A percentile compares a stretch with the other conserved stretches of the same genome.
These are phyloP conservation scores for Tuber magnatum DNA, from an alignment of 495 filamentous ascomycete genomes.

Conservation along the genomic window DNA sequence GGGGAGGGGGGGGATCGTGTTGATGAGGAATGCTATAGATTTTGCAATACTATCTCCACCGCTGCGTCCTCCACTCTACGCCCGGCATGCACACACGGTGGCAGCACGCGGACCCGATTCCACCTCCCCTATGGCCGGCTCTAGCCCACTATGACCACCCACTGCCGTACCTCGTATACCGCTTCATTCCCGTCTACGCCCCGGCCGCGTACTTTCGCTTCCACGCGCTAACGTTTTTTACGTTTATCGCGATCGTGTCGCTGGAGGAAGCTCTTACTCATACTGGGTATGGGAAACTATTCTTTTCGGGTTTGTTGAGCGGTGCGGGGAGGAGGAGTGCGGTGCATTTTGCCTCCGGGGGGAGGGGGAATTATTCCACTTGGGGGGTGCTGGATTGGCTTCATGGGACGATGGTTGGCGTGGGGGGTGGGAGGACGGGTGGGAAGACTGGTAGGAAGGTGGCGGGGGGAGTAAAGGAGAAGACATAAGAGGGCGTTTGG, in stretches of 20 bases:
- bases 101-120: conserved; percentile 57
- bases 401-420: conserved; percentile 58
- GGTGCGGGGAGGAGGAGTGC: conserved; percentile 67
- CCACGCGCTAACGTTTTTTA: conserved; percentile 72
- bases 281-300: conserved; percentile 69
- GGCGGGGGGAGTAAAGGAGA: conserved; percentile 2
- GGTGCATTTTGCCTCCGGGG: conserved; percentile 53
- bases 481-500: background rate
- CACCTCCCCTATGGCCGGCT: conserved; percentile 49
- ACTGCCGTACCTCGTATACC: conserved; percentile 58
- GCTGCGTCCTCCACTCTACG: conserved; percentile 57
- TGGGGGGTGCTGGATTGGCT: conserved; percentile 75
- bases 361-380: conserved; percentile 68
- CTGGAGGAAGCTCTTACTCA: conserved; percentile 70
- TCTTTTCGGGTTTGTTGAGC: conserved; percentile 61
- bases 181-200: conserved; percentile 65
- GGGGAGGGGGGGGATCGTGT: background rate
- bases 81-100: conserved; percentile 53
- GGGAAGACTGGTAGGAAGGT: conserved; percentile 47
- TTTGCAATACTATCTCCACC: conserved; percentile 61
- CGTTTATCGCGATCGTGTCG: conserved; percentile 60
- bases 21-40: conserved; percentile 25
- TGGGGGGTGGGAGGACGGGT: conserved; percentile 50
- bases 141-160: conserved; percentile 77
- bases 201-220: conserved; percentile 59